A percentile compares a stretch with the other conserved stretches of the same genome.
Conservation (phyloP, 306 rosid genomes). For the Cucurbita maxima region DNA sequence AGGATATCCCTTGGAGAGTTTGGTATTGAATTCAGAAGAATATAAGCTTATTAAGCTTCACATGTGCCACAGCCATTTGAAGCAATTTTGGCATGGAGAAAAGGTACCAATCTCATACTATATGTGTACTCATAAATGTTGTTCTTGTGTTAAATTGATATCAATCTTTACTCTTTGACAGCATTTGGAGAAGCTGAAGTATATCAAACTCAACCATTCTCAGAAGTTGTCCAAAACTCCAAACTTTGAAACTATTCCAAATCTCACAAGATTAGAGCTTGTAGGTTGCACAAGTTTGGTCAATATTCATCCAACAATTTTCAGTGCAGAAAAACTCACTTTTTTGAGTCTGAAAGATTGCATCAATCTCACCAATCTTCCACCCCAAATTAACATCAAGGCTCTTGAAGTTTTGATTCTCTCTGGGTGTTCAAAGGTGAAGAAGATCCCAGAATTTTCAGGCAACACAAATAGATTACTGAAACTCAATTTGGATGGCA, state of each 20-base stretch:
- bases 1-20: neutral
- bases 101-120: neutral
- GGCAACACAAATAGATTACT: neutral
- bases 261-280: neutral
- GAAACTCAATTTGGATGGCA: too few relatives aligned
- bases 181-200: constrained; percentile 2
- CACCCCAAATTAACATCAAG: neutral
- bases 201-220: constrained; percentile 7
- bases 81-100: constrained; percentile 3
- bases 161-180: neutral
- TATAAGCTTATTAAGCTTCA: constrained; percentile 8
- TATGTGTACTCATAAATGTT: neutral
- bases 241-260: constrained; percentile 4
- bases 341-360: neutral
- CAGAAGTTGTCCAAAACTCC: constrained; percentile 1
- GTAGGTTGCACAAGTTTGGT: constrained; percentile 8
- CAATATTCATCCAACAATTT: constrained; percentile 10
- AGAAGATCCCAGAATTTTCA: constrained; percentile 1
- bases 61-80: neutral
- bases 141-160: neutral
- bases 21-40: neutral
- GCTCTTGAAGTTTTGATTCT: neutral
- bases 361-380: neutral
- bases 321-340: neutral
- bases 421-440: neutral